These are phyloP conservation scores for Aotearoamyces nothofagi DNA, from an alignment of 2,329 filamentous ascomycete genomes.

Conservation along the genomic window DNA sequence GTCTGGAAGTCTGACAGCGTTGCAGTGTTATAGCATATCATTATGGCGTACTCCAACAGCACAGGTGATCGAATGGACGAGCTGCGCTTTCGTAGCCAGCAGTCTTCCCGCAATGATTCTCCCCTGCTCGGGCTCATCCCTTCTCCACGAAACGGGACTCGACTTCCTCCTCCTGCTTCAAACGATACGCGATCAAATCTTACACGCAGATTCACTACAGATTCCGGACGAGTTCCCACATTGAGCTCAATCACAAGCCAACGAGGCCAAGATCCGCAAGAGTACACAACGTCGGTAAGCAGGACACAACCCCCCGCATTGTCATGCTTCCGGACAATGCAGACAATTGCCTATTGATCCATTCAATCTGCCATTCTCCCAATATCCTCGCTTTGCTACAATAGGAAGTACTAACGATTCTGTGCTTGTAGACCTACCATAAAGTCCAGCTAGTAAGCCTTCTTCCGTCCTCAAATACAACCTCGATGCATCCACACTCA, in stretches of 20 bases:
- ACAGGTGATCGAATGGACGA: constrained; percentile 60
- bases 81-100: constrained; percentile 62
- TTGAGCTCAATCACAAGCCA: constrained; percentile 30
- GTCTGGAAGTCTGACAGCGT: constrained; percentile 12
- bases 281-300: constrained; percentile 20
- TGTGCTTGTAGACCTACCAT: constrained; percentile 46
- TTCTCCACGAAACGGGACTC: constrained; percentile 54
- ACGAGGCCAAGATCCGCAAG: constrained; percentile 15
- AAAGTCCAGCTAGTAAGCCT: constrained; percentile 63
- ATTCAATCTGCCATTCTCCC: too few species aligned
- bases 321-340: too few species aligned
- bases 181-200: constrained; percentile 63
- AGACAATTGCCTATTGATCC: too few species aligned
- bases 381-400: too few species aligned
- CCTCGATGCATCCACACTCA: too few species aligned
- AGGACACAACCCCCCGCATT: constrained; percentile 1
- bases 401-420: too few species aligned
- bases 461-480: background rate
- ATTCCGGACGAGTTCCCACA: constrained; percentile 70
- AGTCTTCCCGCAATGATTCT: constrained; percentile 63
- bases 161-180: constrained; percentile 40
- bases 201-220: constrained; percentile 87
- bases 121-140: constrained; percentile 62
- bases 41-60: constrained; percentile 50
- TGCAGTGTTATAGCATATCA: constrained; percentile 16